phyloP scores from a whole-genome alignment of 1,139 yeast genomes.

The Arxiozyma slooffiae region DNA sequence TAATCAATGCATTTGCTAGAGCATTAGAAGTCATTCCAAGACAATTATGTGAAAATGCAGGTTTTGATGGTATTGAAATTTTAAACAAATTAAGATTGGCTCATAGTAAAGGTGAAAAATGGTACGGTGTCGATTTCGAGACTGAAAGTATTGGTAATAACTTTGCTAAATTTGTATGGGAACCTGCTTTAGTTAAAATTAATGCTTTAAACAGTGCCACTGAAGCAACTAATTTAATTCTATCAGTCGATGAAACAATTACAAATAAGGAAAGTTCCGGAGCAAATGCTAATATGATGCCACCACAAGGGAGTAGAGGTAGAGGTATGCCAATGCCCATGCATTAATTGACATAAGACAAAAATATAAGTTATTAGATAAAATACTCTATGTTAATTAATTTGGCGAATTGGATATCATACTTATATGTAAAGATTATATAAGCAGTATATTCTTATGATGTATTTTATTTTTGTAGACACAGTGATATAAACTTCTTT shows the following conservation, averaged over 20 bases:
- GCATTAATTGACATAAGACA: constrained; percentile 13
- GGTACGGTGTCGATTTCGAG: constrained; percentile 90
- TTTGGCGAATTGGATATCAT: background rate
- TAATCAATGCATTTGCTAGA: constrained; percentile 84
- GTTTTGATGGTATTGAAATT: constrained; percentile 89
- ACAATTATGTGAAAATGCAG: constrained; percentile 95
- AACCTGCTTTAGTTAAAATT: constrained; percentile 86
- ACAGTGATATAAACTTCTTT: background rate
- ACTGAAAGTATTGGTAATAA: constrained; percentile 77
- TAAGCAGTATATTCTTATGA: background rate
- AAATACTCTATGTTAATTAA: constrained; percentile 3
- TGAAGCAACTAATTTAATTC: constrained; percentile 90
- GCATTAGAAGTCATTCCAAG: constrained; percentile 95
- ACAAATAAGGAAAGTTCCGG: constrained; percentile 61
- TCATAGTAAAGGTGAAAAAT: constrained; percentile 84
- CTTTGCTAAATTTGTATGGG: constrained; percentile 88
- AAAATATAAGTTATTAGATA: background rate
- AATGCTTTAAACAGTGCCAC: constrained; percentile 94
- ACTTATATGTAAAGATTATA: background rate
- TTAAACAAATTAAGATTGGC: constrained; percentile 84
- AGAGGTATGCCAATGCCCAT: constrained; percentile 52
- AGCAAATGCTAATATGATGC: constrained; percentile 43
- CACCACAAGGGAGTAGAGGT: constrained; percentile 45
- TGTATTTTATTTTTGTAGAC: background rate
- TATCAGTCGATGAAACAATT: constrained; percentile 93